Conservation (phyloP, 805 yeast genomes). For the Wickerhamomyces queroliae region DNA sequence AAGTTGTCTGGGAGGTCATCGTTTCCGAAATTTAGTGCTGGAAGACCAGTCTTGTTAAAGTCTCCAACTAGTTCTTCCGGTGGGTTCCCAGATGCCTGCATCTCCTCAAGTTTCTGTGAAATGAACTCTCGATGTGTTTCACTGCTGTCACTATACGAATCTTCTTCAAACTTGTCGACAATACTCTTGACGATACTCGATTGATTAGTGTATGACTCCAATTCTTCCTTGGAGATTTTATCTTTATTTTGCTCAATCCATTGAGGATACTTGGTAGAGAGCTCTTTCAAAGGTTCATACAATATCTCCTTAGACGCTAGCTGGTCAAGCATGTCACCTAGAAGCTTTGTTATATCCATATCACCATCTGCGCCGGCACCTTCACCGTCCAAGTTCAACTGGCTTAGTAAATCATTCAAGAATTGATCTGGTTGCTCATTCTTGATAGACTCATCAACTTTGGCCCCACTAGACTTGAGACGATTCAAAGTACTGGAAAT, state of each 20-base stretch:
- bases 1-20: constrained; percentile 50
- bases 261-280: constrained; percentile 63
- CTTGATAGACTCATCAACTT: constrained; percentile 55
- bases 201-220: constrained; percentile 54
- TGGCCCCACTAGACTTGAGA: constrained; percentile 68
- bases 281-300: constrained; percentile 83
- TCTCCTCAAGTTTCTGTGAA: constrained; percentile 53
- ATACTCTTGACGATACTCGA: constrained; percentile 54
- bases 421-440: constrained; percentile 47
- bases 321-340: constrained; percentile 73
- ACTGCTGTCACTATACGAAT: constrained; percentile 49
- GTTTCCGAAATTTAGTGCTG: constrained; percentile 40
- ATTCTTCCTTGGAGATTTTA: constrained; percentile 34
- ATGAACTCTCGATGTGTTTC: constrained; percentile 42
- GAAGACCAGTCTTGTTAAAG: constrained; percentile 33
- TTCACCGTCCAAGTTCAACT: constrained; percentile 42
- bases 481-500: constrained; percentile 78
- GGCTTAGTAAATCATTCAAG: constrained; percentile 58
- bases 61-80: constrained; percentile 71
- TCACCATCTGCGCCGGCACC: constrained; percentile 31
- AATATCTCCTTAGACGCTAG: constrained; percentile 79
- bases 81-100: constrained; percentile 75
- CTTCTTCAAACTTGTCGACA: constrained; percentile 59
- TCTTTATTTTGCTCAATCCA: constrained; percentile 58
- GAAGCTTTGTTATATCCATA: constrained; percentile 56